Evolutionary conservation across 306 rosid genomes (phyloP).

Genomic region (Astragalus membranaceus): DNA sequence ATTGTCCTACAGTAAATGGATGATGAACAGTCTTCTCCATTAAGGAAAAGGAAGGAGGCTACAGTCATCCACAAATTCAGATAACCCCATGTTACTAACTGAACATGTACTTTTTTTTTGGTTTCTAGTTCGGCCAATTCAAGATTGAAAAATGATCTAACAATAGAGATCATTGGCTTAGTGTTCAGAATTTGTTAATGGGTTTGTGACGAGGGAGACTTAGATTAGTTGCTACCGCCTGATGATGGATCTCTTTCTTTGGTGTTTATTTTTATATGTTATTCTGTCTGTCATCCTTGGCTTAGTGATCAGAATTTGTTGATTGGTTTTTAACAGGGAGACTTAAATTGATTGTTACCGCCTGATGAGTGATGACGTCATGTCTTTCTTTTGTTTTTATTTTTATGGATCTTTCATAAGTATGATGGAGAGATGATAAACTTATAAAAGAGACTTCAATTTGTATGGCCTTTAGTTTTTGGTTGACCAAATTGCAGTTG

Average conservation of each 20-base stretch:
- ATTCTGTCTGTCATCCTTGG: neutral
- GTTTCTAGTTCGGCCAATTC: neutral
- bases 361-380: neutral
- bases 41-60: conserved; percentile 54
- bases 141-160: neutral
- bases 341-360: neutral
- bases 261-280: no score
- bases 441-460: neutral
- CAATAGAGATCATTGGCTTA: neutral
- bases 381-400: neutral
- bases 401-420: neutral
- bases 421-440: neutral
- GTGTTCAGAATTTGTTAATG: neutral
- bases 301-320: neutral
- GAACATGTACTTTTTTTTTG: neutral
- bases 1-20: conserved; percentile 68
- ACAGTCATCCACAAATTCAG: conserved; percentile 31
- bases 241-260: no score
- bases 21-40: conserved; percentile 83
- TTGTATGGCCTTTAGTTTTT: neutral
- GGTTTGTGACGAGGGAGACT: neutral
- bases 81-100: neutral
- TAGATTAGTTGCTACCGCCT: neutral
- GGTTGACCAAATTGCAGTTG: neutral
- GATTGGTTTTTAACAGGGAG: neutral